These are phyloP conservation scores for Scalesia atractyloides DNA, from an alignment of 129 eudicot genomes.

Conservation along the genomic window DNA sequence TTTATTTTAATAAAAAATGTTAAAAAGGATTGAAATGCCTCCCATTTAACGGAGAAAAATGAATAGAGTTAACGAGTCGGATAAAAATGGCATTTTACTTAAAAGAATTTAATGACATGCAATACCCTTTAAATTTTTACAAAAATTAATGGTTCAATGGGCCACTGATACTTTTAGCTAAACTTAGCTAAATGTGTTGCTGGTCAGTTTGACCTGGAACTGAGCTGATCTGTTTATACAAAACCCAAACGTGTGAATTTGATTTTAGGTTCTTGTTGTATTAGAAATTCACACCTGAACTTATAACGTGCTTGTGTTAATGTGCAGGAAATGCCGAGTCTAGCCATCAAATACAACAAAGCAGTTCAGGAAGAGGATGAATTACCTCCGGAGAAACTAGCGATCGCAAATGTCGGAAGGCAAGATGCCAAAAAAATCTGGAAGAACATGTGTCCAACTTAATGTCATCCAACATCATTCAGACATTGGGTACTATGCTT, in stretches of 20 bases:
- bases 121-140: background rate
- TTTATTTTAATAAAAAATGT: too few relatives aligned
- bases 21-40: too few relatives aligned
- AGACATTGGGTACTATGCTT: slow-evolving; percentile 86
- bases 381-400: slow-evolving; percentile 83
- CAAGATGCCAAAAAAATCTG: slow-evolving; percentile 89
- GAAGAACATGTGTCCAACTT: slow-evolving; percentile 92
- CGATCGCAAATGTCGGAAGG: slow-evolving; percentile 89
- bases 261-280: background rate
- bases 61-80: too few relatives aligned
- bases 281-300: background rate
- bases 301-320: background rate
- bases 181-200: background rate
- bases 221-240: background rate
- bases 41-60: too few relatives aligned
- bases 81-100: too few relatives aligned
- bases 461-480: slow-evolving; percentile 89
- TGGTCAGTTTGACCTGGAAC: background rate
- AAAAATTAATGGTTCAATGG: too few relatives aligned
- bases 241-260: background rate
- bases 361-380: slow-evolving; percentile 95
- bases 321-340: slow-evolving; percentile 74
- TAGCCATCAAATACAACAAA: slow-evolving; percentile 77
- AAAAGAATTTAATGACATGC: too few relatives aligned
- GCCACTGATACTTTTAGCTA: too few relatives aligned